A percentile compares a stretch with the other conserved stretches of the same genome.
Evolutionary conservation across 140 eudicot genomes (phyloP).

Genomic region (Erigeron philadelphicus): DNA sequence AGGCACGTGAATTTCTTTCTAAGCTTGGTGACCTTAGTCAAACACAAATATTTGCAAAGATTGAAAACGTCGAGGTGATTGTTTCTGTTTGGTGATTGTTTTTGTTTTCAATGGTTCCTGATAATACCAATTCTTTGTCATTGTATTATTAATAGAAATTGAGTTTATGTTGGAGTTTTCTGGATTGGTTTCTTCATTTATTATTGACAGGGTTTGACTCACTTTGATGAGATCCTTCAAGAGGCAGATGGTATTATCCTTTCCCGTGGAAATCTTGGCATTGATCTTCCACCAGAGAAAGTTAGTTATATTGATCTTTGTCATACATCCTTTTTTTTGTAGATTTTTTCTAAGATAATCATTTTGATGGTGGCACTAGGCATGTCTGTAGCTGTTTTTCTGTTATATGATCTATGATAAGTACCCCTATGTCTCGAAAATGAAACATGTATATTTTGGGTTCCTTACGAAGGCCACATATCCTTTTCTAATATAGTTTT

Average conservation of each 20-base stretch:
- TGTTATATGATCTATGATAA: no score
- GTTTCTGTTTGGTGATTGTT: slow-evolving; percentile 35
- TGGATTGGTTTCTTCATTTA: slow-evolving; percentile 12
- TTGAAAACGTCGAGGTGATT: slow-evolving; percentile 77
- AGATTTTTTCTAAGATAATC: not conserved
- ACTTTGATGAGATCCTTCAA: slow-evolving; percentile 87
- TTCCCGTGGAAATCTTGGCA: slow-evolving; percentile 96
- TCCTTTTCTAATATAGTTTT: not conserved
- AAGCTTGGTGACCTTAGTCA: slow-evolving; percentile 82
- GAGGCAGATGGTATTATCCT: slow-evolving; percentile 95
- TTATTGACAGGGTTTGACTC: slow-evolving; percentile 66
- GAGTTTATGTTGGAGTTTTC: slow-evolving; percentile 1
- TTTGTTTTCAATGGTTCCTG: slow-evolving; percentile 4
- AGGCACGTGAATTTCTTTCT: slow-evolving; percentile 80
- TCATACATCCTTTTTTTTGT: not conserved
- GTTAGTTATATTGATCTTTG: slow-evolving; percentile 30
- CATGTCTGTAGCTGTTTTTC: no score
- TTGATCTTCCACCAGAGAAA: slow-evolving; percentile 96
- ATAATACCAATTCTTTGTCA: not conserved
- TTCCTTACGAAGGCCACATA: not conserved
- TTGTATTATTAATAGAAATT: not conserved
- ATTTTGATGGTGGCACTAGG: no score
- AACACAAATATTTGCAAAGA: slow-evolving; percentile 90
- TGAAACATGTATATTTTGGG: no score
- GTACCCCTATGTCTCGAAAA: no score